Evolutionary conservation across 345 rosid species (phyloP).

Genomic region (Bruguiera parviflora): DNA sequence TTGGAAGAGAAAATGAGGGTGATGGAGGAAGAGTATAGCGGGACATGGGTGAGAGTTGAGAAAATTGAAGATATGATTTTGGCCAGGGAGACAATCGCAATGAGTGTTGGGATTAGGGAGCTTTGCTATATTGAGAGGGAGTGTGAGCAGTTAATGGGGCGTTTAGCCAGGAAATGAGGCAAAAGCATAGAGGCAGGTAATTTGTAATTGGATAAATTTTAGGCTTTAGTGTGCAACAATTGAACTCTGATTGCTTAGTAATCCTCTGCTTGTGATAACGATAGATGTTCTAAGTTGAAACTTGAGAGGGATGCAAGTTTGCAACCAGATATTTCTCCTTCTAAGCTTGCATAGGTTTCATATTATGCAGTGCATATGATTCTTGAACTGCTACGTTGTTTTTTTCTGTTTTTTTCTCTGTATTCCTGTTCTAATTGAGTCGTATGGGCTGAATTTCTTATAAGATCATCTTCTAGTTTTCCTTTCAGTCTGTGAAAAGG

Average conservation of each 20-base stretch:
- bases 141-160: slow-evolving; percentile 9
- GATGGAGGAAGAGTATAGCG: background rate
- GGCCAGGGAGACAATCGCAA: background rate
- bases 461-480: slow-evolving; percentile 15
- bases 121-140: slow-evolving; percentile 6
- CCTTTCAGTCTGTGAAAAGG: slow-evolving; percentile 45
- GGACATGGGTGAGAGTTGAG: background rate
- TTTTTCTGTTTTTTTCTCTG: no score
- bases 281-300: background rate
- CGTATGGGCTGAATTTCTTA: slow-evolving; percentile 9
- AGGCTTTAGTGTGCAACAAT: no score
- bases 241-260: no score
- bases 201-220: background rate
- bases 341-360: background rate
- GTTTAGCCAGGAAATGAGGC: slow-evolving; percentile 47
- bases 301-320: background rate
- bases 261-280: background rate
- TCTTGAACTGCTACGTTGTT: background rate
- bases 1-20: background rate
- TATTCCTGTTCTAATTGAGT: background rate
- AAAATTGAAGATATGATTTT: background rate
- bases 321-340: background rate
- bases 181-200: slow-evolving; percentile 46
- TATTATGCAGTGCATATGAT: background rate
- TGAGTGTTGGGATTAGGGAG: slow-evolving; percentile 1